Percentiles rank a stretch among this genome's conserved stretches.
phyloP scores from a whole-genome alignment of 192 early-diverging fungal species.

The Entophlyctis helioformis region DNA sequence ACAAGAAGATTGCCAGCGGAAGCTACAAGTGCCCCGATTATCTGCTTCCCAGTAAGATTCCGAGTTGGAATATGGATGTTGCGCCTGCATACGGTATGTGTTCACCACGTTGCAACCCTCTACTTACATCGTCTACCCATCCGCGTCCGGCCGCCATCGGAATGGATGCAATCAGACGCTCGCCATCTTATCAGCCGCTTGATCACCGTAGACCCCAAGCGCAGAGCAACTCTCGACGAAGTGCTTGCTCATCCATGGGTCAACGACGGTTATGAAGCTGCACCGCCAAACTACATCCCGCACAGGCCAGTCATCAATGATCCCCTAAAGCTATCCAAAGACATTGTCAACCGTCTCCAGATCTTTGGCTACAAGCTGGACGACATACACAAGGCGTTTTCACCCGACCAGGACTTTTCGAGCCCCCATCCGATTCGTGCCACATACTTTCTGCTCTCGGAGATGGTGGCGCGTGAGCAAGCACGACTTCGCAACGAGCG shows the following conservation, averaged over 20 bases:
- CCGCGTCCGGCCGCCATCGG: no score
- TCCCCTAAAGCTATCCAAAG: constrained; percentile 6
- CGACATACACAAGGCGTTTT: constrained; percentile 28
- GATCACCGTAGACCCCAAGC: constrained; percentile 58
- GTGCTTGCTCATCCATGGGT: constrained; percentile 67
- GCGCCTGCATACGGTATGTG: constrained; percentile 50
- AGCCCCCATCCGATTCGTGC: constrained; percentile 27
- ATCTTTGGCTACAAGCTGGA: constrained; percentile 33
- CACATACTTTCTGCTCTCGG: constrained; percentile 37
- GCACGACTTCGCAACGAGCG: constrained; percentile 4
- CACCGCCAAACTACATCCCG: constrained; percentile 55
- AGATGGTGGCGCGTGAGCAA: constrained; percentile 39
- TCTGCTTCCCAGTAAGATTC: constrained; percentile 38
- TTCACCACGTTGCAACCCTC: constrained; percentile 65
- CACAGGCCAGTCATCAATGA: constrained; percentile 15
- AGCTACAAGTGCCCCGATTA: constrained; percentile 43
- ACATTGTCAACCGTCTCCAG: constrained; percentile 27
- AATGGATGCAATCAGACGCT: constrained; percentile 18
- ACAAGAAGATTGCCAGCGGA: constrained; percentile 70
- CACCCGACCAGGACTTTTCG: constrained; percentile 4
- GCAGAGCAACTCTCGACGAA: constrained; percentile 55
- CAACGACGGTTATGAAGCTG: constrained; percentile 56
- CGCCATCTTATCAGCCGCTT: constrained; percentile 54
- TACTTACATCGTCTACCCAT: no score
- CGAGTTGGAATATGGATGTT: constrained; percentile 34